phyloP scores from a whole-genome alignment of 441 rosid genomes.

The Daphne laureola region DNA sequence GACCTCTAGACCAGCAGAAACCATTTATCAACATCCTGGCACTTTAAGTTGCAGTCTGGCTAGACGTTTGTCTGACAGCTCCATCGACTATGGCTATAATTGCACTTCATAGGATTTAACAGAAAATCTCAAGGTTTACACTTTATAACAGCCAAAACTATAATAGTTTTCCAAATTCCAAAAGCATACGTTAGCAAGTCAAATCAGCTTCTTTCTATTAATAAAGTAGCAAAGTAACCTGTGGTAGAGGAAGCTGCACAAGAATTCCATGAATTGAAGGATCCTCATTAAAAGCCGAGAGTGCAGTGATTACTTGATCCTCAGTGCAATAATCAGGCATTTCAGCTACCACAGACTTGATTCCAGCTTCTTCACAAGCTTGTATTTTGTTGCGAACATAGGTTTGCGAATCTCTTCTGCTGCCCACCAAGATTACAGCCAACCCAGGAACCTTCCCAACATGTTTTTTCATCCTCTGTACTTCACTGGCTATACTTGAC shows the following conservation, averaged over 20 bases:
- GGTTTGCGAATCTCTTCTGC: constrained; percentile 71
- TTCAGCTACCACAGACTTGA: constrained; percentile 54
- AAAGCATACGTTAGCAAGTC: constrained; percentile 4
- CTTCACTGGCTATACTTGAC: constrained; percentile 46
- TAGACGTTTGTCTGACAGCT: too few relatives aligned
- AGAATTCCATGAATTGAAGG: constrained; percentile 79
- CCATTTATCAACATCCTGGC: too few relatives aligned
- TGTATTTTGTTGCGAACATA: constrained; percentile 77
- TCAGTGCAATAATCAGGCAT: constrained; percentile 55
- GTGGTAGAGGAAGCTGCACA: constrained; percentile 92
- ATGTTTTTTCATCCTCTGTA: constrained; percentile 58
- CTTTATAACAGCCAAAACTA: background rate
- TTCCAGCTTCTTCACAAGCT: constrained; percentile 85
- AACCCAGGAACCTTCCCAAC: constrained; percentile 78
- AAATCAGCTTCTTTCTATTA: background rate
- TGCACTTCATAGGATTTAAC: constrained; percentile 1
- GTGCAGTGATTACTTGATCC: constrained; percentile 35
- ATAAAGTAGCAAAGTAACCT: constrained; percentile 41
- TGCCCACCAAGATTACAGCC: constrained; percentile 81
- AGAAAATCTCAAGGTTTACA: background rate
- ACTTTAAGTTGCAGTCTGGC: too few relatives aligned
- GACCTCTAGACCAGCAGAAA: too few relatives aligned
- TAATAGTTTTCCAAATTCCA: too few relatives aligned
- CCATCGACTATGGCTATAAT: too few relatives aligned
- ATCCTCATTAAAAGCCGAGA: constrained; percentile 47